These are phyloP conservation scores for Cladosporium velox DNA, from an alignment of 2,329 filamentous ascomycete species.

Conservation along the genomic window DNA sequence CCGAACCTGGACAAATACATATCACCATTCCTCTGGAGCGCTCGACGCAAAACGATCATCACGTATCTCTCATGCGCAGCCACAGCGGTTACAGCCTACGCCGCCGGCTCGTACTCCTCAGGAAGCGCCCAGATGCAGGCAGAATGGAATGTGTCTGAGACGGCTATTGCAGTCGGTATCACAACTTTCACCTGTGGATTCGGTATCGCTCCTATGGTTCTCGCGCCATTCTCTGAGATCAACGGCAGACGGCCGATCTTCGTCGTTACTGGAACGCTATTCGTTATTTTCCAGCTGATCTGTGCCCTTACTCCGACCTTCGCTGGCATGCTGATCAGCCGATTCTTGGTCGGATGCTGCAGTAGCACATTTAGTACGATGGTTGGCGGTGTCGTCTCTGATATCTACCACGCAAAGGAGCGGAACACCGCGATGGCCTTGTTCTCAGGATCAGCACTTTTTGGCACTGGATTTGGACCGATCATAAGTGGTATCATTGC, in stretches of 20 bases:
- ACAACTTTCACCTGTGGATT: constrained; percentile 83
- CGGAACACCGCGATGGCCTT: constrained; percentile 88
- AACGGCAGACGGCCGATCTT: constrained; percentile 86
- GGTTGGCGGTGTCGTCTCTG: constrained; percentile 87
- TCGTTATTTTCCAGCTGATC: constrained; percentile 69
- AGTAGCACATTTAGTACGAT: constrained; percentile 81
- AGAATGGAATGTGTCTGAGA: constrained; percentile 64
- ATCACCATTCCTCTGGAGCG: constrained; percentile 74
- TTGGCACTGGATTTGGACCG: constrained; percentile 79
- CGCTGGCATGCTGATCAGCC: constrained; percentile 71
- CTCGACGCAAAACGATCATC: constrained; percentile 67
- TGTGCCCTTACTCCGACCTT: constrained; percentile 71
- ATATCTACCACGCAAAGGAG: constrained; percentile 76
- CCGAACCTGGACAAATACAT: constrained; percentile 67
- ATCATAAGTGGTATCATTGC: constrained; percentile 71
- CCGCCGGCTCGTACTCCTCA: constrained; percentile 77
- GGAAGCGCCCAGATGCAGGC: constrained; percentile 64
- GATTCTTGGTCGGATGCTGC: constrained; percentile 77
- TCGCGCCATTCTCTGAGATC: constrained; percentile 86
- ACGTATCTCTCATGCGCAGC: constrained; percentile 74
- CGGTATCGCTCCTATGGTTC: constrained; percentile 78
- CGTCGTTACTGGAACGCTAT: constrained; percentile 69
- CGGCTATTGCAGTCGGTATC: constrained; percentile 73
- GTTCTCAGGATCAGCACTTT: constrained; percentile 76
- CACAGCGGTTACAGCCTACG: constrained; percentile 76